Evolutionary conservation across 805 yeast species (phyloP).

Genomic region (Candida ascalaphidarum): DNA sequence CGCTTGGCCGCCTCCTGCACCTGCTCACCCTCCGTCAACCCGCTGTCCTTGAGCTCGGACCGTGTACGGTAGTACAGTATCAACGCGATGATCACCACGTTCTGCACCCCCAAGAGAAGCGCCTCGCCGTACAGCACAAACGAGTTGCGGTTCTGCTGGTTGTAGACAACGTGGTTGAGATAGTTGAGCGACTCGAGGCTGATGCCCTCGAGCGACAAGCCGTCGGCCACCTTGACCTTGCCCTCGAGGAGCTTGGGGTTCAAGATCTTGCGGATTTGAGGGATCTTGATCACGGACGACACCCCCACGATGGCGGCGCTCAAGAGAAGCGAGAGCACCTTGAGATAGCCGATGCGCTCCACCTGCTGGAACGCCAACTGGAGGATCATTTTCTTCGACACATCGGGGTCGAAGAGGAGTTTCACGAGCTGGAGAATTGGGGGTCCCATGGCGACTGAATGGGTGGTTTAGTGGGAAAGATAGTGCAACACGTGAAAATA

Average conservation of each 20-base stretch:
- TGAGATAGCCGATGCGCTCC: constrained; percentile 24
- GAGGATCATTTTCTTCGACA: constrained; percentile 28
- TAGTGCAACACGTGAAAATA: no score
- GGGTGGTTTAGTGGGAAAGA: no score
- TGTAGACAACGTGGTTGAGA: constrained; percentile 31
- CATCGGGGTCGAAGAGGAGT: constrained; percentile 29
- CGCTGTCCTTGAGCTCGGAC: constrained; percentile 7
- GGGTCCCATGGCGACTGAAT: constrained; percentile 5
- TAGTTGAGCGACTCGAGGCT: constrained; percentile 28
- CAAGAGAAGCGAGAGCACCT: constrained; percentile 21
- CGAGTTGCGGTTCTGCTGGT: constrained; percentile 21
- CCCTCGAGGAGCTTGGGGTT: constrained; percentile 15
- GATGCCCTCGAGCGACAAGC: constrained; percentile 27
- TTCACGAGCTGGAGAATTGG: constrained; percentile 20
- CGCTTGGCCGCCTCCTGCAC: constrained; percentile 5
- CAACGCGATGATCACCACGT: constrained; percentile 24
- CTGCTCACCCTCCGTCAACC: constrained; percentile 7
- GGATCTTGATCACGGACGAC: constrained; percentile 30
- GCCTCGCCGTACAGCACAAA: constrained; percentile 35
- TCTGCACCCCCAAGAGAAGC: constrained; percentile 29
- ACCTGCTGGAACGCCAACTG: constrained; percentile 27
- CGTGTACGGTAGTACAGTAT: constrained; percentile 24
- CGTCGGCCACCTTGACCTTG: constrained; percentile 23
- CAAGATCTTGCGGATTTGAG: constrained; percentile 30
- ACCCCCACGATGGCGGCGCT: constrained; percentile 28